Conservation (phyloP, 306 rosid species). For the Clitoria ternatea region DNA sequence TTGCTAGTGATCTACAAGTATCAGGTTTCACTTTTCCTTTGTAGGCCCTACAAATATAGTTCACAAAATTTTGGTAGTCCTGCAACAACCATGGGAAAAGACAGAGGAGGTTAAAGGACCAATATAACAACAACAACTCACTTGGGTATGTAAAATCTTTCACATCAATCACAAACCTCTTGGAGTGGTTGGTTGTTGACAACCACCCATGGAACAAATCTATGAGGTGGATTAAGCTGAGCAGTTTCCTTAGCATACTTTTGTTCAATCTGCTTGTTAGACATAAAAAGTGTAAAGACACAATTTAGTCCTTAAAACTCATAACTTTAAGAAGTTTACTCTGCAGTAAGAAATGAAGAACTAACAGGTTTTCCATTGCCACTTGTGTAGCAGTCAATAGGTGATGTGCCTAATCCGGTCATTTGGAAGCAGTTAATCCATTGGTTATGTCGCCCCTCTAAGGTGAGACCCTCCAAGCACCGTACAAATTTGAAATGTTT, state of each 20-base stretch:
- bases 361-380: slow-evolving; percentile 65
- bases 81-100: slow-evolving; percentile 27
- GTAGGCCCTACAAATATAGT: slow-evolving; percentile 61
- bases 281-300: background rate
- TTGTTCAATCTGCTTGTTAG: slow-evolving; percentile 51
- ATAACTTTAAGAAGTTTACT: too few species aligned
- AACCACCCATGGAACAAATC: slow-evolving; percentile 87
- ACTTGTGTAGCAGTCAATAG: slow-evolving; percentile 62
- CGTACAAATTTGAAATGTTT: slow-evolving; percentile 59
- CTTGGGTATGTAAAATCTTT: background rate
- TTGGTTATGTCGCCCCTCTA: slow-evolving; percentile 38
- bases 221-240: slow-evolving; percentile 58
- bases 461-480: slow-evolving; percentile 56
- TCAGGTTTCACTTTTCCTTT: slow-evolving; percentile 43
- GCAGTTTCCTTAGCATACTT: slow-evolving; percentile 58
- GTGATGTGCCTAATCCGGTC: slow-evolving; percentile 45
- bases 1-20: slow-evolving; percentile 46
- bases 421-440: slow-evolving; percentile 69
- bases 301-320: too few species aligned
- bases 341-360: too few species aligned
- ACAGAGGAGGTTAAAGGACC: background rate
- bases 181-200: slow-evolving; percentile 63
- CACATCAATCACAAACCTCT: slow-evolving; percentile 47
- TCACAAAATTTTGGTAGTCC: slow-evolving; percentile 55
- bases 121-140: background rate